A percentile compares a stretch with the other conserved stretches of the same genome.
Conservation (phyloP, 2,329 filamentous ascomycete species). For the Epichloe hybrida region DNA sequence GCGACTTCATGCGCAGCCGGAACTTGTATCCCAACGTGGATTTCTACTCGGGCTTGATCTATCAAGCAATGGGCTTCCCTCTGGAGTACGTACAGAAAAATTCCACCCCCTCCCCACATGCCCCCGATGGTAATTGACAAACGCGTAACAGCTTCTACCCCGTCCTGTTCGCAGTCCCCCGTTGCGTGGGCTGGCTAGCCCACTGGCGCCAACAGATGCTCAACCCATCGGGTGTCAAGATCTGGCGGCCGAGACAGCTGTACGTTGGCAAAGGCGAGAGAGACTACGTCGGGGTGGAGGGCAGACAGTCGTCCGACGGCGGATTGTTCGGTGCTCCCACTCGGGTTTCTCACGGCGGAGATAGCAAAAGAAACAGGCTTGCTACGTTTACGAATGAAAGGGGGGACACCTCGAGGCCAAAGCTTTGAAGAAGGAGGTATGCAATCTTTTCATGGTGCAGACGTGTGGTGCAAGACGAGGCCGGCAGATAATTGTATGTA, state of each 20-base stretch:
- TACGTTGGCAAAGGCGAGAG: constrained; percentile 32
- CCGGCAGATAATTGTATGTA: too few species aligned
- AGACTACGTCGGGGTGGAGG: constrained; percentile 26
- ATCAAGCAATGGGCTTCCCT: constrained; percentile 39
- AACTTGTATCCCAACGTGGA: constrained; percentile 39
- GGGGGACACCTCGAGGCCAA: constrained; percentile 18
- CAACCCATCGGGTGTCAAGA: constrained; percentile 32
- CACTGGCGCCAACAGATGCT: constrained; percentile 39
- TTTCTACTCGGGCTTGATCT: constrained; percentile 38
- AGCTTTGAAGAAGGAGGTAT: constrained; percentile 3
- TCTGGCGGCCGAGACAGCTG: constrained; percentile 35
- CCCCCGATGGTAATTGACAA: too few species aligned
- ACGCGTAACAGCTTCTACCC: constrained; percentile 27
- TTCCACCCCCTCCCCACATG: neutral
- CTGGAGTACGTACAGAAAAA: constrained; percentile 22
- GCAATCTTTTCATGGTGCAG: too few species aligned
- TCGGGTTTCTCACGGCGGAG: constrained; percentile 25
- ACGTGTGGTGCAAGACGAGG: too few species aligned
- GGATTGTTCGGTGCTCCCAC: constrained; percentile 23
- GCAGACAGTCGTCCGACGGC: constrained; percentile 17
- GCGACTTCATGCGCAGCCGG: constrained; percentile 34
- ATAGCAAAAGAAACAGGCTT: constrained; percentile 27
- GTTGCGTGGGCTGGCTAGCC: constrained; percentile 37
- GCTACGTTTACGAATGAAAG: constrained; percentile 26
- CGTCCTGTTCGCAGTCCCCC: constrained; percentile 33